Conservation (phyloP, 805 yeast genomes). For the Starmerella davenportii region DNA sequence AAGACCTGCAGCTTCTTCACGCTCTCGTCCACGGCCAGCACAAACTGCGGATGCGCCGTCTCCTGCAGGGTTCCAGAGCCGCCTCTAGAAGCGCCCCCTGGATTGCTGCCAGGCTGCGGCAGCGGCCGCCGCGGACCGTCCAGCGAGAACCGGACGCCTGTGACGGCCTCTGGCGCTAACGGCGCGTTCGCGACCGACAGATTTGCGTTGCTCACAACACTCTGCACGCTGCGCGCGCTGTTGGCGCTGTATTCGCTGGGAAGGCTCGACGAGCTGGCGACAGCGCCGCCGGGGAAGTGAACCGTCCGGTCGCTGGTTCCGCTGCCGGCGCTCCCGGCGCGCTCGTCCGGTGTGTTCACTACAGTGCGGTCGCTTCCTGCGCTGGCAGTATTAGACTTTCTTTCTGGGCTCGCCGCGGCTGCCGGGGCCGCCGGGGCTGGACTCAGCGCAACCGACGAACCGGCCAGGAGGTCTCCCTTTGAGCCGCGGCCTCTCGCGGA, state of each 20-base stretch:
- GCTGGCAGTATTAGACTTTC: neutral
- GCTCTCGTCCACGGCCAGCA: constrained; percentile 53
- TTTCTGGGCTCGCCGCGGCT: neutral
- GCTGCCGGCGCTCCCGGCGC: neutral
- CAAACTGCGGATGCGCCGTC: neutral
- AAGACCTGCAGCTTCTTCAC: constrained; percentile 66
- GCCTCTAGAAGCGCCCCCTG: too few relatives aligned
- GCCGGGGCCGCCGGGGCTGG: neutral
- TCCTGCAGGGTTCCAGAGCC: neutral
- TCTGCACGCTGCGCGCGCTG: neutral
- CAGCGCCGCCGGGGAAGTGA: neutral
- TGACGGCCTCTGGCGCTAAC: too few relatives aligned
- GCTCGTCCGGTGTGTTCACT: neutral
- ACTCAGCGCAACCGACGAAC: neutral
- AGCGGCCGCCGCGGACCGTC: too few relatives aligned
- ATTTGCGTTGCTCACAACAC: neutral
- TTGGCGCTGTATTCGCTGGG: neutral
- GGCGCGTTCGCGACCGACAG: neutral
- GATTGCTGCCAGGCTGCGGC: too few relatives aligned
- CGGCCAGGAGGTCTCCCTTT: neutral
- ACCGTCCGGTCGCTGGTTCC: neutral
- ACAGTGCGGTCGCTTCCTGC: neutral
- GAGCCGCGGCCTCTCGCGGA: neutral
- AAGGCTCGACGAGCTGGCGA: neutral
- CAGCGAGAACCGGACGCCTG: too few relatives aligned